Base-by-base conservation (phyloP, 139 green algal species). In the Microglena sp. region DNA sequence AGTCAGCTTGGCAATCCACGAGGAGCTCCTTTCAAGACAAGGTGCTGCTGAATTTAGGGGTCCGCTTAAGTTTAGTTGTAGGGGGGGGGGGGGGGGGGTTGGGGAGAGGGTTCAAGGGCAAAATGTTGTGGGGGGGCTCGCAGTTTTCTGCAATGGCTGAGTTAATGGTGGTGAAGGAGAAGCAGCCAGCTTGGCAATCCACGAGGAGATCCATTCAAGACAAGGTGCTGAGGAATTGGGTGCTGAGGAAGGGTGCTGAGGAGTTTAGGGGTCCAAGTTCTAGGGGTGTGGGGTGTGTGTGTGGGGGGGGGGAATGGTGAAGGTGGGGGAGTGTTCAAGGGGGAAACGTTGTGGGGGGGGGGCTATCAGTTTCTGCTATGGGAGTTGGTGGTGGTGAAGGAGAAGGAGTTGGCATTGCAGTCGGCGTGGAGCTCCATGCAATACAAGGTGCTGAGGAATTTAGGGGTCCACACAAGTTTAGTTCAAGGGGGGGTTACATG, bases 321-420 rank as follows among this genome's bases (percentile, higher is more conserved):
- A n/a, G n/a, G n/a, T n/a, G n/a, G n/a, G n/a, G n/a, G n/a, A n/a
- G n/a, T n/a, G n/a, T n/a, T n/a, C n/a, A n/a, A n/a, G n/a, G n/a
- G n/a, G n/a, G n/a, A n/a, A n/a, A n/a, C n/a, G n/a, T 77, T 21
- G 45, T 33, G 32, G 63, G 40, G 4, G 2, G 11, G 40, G 40
- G 40, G 18, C 40, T 56, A 2, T 36, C 40, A 0, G n/a, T 11
- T 0, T 36, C n/a, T n/a, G n/a, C n/a, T n/a, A n/a, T n/a, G n/a
- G n/a, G 73, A 68, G 3, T 44, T 83, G 11, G 64, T 66, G 32
- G 54, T 79, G 30, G 62, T 76, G 0, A 75, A 79, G 66, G 56
- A 63, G 66, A 66, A 71, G 33, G 61, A 77, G 29, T 76, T 62
- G 2, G 43, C 53, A 4, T 76, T 66, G 62, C 44, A 78, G 35